Evolutionary conservation across 2,329 filamentous ascomycete genomes (phyloP).

Genomic region (Raffaelea deltoideospora): DNA sequence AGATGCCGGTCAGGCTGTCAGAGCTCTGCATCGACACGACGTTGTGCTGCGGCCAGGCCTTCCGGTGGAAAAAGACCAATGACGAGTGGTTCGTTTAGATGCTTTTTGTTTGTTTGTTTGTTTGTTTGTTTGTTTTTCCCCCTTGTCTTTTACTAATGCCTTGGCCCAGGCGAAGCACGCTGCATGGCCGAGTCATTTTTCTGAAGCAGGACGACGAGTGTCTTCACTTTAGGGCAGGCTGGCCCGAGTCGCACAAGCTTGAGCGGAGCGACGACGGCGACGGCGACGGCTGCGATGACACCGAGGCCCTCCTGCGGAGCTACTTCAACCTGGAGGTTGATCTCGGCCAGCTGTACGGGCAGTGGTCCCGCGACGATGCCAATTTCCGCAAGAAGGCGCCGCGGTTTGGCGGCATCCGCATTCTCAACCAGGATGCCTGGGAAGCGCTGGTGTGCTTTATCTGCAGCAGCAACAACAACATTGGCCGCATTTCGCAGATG

Average conservation of each 20-base stretch:
- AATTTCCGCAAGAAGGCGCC: constrained; percentile 84
- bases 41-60: constrained; percentile 87
- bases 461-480: constrained; percentile 98
- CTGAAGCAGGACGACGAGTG: constrained; percentile 66
- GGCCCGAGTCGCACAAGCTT: no score
- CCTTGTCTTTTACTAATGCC: neutral
- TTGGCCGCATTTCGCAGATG: constrained; percentile 89
- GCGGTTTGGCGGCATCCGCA: constrained; percentile 79
- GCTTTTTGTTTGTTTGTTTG: constrained; percentile 48
- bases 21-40: constrained; percentile 94
- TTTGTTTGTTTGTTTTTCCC: neutral
- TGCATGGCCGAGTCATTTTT: constrained; percentile 72
- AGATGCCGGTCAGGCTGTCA: constrained; percentile 63
- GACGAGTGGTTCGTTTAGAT: constrained; percentile 56
- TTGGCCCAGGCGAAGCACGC: constrained; percentile 54
- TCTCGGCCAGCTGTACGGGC: constrained; percentile 58
- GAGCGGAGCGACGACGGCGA: no score
- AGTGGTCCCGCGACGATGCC: constrained; percentile 73
- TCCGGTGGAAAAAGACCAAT: constrained; percentile 78
- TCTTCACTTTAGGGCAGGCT: constrained; percentile 67
- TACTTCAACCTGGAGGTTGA: constrained; percentile 83
- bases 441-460: constrained; percentile 90
- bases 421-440: constrained; percentile 91
- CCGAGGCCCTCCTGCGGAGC: constrained; percentile 56
- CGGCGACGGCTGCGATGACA: no score